These are phyloP conservation scores for Bertia moriformis DNA, from an alignment of 2,329 filamentous ascomycete genomes.

Conservation along the genomic window DNA sequence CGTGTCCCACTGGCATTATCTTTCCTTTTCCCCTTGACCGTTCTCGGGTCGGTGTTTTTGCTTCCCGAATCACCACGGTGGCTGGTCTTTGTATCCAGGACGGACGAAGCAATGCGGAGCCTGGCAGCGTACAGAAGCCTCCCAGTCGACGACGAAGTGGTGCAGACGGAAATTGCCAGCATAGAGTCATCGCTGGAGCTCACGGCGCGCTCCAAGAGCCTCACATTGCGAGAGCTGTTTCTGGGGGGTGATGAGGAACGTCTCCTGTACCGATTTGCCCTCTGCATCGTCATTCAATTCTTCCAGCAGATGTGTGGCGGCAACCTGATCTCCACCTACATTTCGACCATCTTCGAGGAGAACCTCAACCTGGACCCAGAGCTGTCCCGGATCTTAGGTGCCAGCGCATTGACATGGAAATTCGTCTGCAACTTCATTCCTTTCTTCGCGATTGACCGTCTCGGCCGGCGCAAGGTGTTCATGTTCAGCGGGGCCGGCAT, in stretches of 20 bases:
- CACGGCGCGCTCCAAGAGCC: conserved; percentile 17
- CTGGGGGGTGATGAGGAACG: conserved; percentile 30
- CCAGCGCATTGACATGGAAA: conserved; percentile 38
- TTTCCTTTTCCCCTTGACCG: conserved; percentile 12
- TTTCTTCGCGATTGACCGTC: conserved; percentile 32
- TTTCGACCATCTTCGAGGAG: conserved; percentile 21
- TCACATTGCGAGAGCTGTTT: conserved; percentile 22
- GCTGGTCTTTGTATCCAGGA: conserved; percentile 15
- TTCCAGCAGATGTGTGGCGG: conserved; percentile 30
- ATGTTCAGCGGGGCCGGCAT: conserved; percentile 35
- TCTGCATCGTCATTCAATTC: conserved; percentile 32
- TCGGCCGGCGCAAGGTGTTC: conserved; percentile 32
- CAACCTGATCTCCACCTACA: conserved; percentile 32
- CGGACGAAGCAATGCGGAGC: conserved; percentile 12
- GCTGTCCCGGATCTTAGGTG: conserved; percentile 23
- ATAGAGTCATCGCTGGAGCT: conserved; percentile 32
- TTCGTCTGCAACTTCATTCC: conserved; percentile 33
- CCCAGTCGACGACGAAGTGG: conserved; percentile 16
- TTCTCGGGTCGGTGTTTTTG: conserved; percentile 13
- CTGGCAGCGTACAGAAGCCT: conserved; percentile 22
- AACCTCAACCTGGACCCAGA: conserved; percentile 22
- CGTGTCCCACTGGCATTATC: conserved; percentile 18
- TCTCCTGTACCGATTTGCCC: conserved; percentile 31
- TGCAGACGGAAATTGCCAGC: conserved; percentile 25
- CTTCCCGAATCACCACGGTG: conserved; percentile 20